Base-by-base conservation (phyloP, 2,329 filamentous ascomycete genomes). In the Monosporascus sp. region DNA sequence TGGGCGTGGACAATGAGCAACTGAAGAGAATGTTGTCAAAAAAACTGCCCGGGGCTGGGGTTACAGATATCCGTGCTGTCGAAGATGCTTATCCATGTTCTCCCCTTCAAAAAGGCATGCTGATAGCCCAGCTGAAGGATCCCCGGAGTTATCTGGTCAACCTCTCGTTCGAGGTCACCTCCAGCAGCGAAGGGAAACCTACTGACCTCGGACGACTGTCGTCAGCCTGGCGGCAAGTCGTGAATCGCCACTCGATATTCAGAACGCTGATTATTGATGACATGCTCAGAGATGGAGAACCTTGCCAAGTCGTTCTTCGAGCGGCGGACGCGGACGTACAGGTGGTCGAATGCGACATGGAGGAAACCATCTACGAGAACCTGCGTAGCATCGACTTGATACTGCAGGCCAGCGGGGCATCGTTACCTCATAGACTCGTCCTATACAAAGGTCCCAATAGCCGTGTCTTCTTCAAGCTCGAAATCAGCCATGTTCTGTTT, bases 31-130 rank as follows among this genome's bases (percentile, higher is more conserved):
- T 40, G 2, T 7, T 40, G 38, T 40, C 38, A 17, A n/a, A 40
- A 9, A 40, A 19, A 19, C 38, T 40, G 16, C 38, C 38, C 38
- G 17, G 9, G 19, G 38, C 19, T 5, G 38, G 38, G 7, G 16
- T 40, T 40, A 40, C 43, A 17, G 37, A 50, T 7, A 22, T 46
- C 22, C n/a, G 20, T 17, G n/a, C 22, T 37, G 24, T 54, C 16
- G 37, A 53, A 38, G 47, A 55, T 26, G 50, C 52, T 19, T 58
- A 54, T 47, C 55, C 57, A 7, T 57, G 53, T 31, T 54, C 57
- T n/a, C 55, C 57, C 14, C 48, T 59, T 27, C 57, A 59, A 31
- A 40, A 52, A 17, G 57, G 57, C 27, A 57, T 59, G 16, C 52
- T 59, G 24, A 31, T 59, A 20, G 20, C n/a, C 20, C 41, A 44